Percentiles rank a stretch among this genome's conserved stretches.
These are phyloP conservation scores for Ustilago crameri DNA, from an alignment of 1,284 basidiomycete genomes.

Conservation along the genomic window DNA sequence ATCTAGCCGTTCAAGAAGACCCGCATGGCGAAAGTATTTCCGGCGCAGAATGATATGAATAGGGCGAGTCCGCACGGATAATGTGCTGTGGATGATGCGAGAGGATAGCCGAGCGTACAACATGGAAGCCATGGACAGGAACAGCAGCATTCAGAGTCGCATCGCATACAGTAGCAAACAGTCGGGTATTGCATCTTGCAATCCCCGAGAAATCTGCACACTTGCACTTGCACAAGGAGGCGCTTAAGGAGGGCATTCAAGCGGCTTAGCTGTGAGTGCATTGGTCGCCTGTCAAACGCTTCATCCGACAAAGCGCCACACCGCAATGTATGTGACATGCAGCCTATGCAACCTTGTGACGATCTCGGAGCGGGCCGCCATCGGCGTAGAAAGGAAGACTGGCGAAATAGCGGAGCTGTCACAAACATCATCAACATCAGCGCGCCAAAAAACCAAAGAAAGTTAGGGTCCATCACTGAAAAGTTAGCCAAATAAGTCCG, in stretches of 20 bases:
- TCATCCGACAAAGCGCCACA: slow-evolving; percentile 2
- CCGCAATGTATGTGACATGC: not conserved
- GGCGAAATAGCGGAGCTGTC: slow-evolving; percentile 24
- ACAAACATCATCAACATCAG: slow-evolving; percentile 14
- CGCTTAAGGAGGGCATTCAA: not conserved
- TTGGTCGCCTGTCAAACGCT: slow-evolving; percentile 13
- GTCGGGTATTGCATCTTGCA: not conserved
- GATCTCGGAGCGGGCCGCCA: not conserved
- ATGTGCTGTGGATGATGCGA: not conserved
- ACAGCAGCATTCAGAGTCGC: slow-evolving; percentile 4
- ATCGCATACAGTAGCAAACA: not conserved
- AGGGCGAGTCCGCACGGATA: not conserved
- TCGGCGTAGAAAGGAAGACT: not conserved
- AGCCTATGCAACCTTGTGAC: not conserved
- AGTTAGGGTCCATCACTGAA: not conserved
- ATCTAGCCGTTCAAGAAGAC: not conserved
- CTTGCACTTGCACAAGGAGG: too few species aligned
- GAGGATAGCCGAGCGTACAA: not conserved
- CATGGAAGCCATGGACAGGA: not conserved
- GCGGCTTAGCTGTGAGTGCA: not conserved
- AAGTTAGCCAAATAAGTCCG: slow-evolving; percentile 1
- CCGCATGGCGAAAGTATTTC: not conserved
- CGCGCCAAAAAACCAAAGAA: not conserved
- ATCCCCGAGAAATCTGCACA: too few species aligned
- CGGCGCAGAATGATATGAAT: too few species aligned